These are phyloP conservation scores for Trichosporon ovoides DNA, from an alignment of 1,284 basidiomycete species.

Conservation along the genomic window DNA sequence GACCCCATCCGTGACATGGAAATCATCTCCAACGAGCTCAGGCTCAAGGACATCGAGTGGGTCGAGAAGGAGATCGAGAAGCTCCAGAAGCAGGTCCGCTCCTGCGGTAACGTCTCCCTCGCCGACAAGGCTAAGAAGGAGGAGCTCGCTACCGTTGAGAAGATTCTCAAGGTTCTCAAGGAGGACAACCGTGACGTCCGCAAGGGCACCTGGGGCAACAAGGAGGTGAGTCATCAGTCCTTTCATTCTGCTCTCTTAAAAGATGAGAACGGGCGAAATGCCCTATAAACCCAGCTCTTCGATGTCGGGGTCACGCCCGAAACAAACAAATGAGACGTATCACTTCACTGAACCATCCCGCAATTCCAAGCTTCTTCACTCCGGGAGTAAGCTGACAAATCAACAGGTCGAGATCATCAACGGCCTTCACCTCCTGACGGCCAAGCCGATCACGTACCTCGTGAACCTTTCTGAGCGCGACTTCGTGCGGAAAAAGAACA, in stretches of 20 bases:
- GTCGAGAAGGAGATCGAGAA: slow-evolving; percentile 83
- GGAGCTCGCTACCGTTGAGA: slow-evolving; percentile 84
- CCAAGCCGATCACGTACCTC: slow-evolving; percentile 96
- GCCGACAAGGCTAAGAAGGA: slow-evolving; percentile 96
- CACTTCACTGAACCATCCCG: slow-evolving; percentile 19
- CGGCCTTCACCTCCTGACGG: slow-evolving; percentile 81
- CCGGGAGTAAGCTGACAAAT: slow-evolving; percentile 10
- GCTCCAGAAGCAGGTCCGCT: slow-evolving; percentile 60
- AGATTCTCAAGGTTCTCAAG: slow-evolving; percentile 71
- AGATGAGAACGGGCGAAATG: slow-evolving; percentile 72
- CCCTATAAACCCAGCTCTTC: slow-evolving; percentile 70
- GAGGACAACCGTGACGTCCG: slow-evolving; percentile 87
- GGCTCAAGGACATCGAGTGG: slow-evolving; percentile 99
- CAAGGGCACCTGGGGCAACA: slow-evolving; percentile 91
- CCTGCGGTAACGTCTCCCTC: slow-evolving; percentile 69
- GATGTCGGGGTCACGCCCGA: slow-evolving; percentile 67
- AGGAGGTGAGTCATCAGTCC: slow-evolving; percentile 68
- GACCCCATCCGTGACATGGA: slow-evolving; percentile 96
- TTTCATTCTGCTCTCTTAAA: slow-evolving; percentile 20
- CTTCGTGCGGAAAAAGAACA: slow-evolving; percentile 97
- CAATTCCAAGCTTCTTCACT: slow-evolving; percentile 4
- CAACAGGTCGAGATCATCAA: slow-evolving; percentile 92
- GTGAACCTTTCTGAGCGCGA: slow-evolving; percentile 96
- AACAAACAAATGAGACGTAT: slow-evolving; percentile 54
- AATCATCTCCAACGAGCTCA: slow-evolving; percentile 88